A percentile compares a stretch with the other conserved stretches of the same genome.
Conservation (phyloP, 306 rosid genomes). For the Herpetospermum pedunculosum region DNA sequence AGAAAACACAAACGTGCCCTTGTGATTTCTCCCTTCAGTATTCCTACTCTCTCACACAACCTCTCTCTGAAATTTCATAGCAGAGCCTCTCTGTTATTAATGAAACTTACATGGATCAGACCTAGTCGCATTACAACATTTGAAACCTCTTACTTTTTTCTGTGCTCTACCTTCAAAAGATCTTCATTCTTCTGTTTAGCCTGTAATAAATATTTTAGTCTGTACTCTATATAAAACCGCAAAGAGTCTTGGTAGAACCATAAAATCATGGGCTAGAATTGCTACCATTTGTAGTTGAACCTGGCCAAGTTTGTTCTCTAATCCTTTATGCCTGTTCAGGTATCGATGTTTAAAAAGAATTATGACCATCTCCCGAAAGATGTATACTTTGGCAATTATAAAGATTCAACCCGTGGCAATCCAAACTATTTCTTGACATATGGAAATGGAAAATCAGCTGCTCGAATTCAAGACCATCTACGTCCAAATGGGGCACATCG, state of each 20-base stretch:
- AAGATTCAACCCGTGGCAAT: slow-evolving; percentile 88
- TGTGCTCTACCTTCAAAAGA: neutral
- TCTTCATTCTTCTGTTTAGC: neutral
- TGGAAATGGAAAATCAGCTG: slow-evolving; percentile 97
- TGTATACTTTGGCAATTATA: slow-evolving; percentile 76
- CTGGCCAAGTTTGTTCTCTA: neutral
- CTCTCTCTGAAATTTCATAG: neutral
- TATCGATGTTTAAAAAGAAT: slow-evolving; percentile 95
- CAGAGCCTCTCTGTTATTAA: neutral
- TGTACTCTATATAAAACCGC: neutral
- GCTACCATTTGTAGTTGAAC: neutral
- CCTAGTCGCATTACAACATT: neutral
- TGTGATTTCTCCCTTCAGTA: neutral
- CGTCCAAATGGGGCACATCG: slow-evolving; percentile 99
- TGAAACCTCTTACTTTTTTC: neutral
- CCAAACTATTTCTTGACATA: slow-evolving; percentile 93
- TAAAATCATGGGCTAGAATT: neutral
- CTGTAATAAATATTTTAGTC: neutral
- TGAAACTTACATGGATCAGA: neutral
- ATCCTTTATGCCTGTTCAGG: slow-evolving; percentile 34
- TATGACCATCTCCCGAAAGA: slow-evolving; percentile 94
- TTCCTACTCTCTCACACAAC: neutral
- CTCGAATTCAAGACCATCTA: slow-evolving; percentile 89
- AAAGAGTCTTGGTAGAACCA: neutral
- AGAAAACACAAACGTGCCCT: neutral